Base-by-base conservation (phyloP, 306 rosid species). In the Vigna radiata region DNA sequence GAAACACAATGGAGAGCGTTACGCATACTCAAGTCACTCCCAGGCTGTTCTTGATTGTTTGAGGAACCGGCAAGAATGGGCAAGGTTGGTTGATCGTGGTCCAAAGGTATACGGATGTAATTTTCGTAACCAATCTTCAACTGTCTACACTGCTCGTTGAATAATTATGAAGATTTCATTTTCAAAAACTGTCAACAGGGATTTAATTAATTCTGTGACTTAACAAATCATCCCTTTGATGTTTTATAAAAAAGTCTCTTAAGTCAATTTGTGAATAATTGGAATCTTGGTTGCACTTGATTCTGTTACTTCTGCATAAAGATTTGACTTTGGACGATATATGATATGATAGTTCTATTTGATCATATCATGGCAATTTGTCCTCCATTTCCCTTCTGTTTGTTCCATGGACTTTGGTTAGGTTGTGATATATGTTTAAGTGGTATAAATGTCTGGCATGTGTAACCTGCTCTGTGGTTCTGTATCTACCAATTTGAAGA, bases 21-120 rank as follows among this genome's bases (percentile, higher is more conserved):
- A 95, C 85, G 97, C 98, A 71, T 95, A 95, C 82, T 82, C 98
- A 31, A 95, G 97, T 86, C 98, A 88, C 73, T 95, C 97, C 58
- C 98, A 95, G 83, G 97, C 97, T 67, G 98, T 95, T 87, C 93
- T 95, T 73, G 98, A 95, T 86, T 92, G 98, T 85, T 83, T 92
- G 81, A 88, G 97, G 85, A 95, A 95, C 78, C 90, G 96, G 47
- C 96, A 86, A 75, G 97, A 90, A 87, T 95, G 99, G 99, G 97
- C 99, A 44, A 89, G 93, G 61, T 77, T 95, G 88, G 97, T 92
- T 67, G 97, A 95, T 79, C 97, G 97, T 48, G 98, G 97, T 84
- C 97, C 97, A 6, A 95, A 95, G 97, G 99, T 95, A 91, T 36
- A 83, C 17, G 43, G 56, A 46, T 52, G 62, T 75, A 52, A 55